These are phyloP conservation scores for Yarrowia hollandica DNA, from an alignment of 805 yeast species.

Conservation along the genomic window DNA sequence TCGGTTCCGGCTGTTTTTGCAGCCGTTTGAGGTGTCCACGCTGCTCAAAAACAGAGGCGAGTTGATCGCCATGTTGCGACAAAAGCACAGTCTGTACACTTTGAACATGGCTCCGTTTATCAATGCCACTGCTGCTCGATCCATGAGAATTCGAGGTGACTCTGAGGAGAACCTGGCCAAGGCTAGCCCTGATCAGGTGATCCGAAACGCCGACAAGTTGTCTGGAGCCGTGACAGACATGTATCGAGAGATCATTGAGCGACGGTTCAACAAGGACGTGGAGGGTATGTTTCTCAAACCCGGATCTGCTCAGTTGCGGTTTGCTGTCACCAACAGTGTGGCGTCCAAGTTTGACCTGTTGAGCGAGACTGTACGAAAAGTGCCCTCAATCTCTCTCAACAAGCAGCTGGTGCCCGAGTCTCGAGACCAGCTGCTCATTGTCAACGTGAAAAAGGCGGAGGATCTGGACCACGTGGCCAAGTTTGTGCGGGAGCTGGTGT, in stretches of 20 bases:
- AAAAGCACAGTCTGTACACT: not conserved
- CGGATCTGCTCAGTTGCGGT: not conserved
- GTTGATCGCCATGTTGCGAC: not conserved
- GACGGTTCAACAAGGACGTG: not conserved
- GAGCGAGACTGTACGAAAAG: no score
- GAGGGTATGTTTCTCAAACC: not conserved
- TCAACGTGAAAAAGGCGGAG: not conserved
- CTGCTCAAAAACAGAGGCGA: not conserved
- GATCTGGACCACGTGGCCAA: not conserved
- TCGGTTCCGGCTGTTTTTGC: not conserved
- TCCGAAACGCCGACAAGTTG: not conserved
- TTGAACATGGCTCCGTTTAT: not conserved
- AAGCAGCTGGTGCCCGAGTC: not conserved
- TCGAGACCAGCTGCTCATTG: not conserved
- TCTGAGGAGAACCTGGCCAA: not conserved
- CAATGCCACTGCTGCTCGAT: not conserved
- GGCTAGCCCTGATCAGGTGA: not conserved
- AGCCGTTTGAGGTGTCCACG: constrained; percentile 1
- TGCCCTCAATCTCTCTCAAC: not conserved
- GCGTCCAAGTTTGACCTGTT: not conserved
- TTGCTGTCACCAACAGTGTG: not conserved
- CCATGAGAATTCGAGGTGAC: not conserved
- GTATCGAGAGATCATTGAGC: not conserved
- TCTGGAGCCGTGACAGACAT: not conserved
- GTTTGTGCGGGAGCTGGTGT: not conserved